Conservation (phyloP, 352 stramenopile species). For the Pythium utonaiense region DNA sequence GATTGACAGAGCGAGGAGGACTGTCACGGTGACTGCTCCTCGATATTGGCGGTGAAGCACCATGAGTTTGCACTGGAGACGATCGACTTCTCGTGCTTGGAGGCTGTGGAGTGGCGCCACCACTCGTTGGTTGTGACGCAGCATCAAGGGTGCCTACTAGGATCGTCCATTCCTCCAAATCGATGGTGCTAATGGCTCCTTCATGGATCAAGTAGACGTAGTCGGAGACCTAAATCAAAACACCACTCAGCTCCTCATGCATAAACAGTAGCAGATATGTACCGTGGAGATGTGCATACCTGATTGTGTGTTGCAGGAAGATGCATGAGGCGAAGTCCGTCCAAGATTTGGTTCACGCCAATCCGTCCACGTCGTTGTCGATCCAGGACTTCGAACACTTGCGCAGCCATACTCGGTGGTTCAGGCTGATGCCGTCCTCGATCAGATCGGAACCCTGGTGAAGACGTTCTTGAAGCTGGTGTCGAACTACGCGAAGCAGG, state of each 20-base stretch:
- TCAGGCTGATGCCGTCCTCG: neutral
- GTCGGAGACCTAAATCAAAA: constrained; percentile 47
- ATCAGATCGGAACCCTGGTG: constrained; percentile 10
- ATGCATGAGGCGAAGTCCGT: constrained; percentile 47
- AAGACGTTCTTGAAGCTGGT: constrained; percentile 14
- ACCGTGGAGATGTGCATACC: constrained; percentile 16
- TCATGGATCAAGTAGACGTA: constrained; percentile 77
- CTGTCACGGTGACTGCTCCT: constrained; percentile 2
- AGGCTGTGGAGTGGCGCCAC: neutral
- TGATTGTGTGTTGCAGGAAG: constrained; percentile 67
- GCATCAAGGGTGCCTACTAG: constrained; percentile 62
- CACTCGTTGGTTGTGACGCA: constrained; percentile 36
- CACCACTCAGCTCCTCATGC: neutral
- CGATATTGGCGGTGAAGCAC: neutral
- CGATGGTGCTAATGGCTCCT: constrained; percentile 46
- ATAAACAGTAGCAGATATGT: neutral
- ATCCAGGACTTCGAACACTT: constrained; percentile 57
- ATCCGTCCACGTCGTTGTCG: constrained; percentile 39
- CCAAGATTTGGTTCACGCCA: constrained; percentile 49
- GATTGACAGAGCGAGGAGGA: neutral
- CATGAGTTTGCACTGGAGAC: neutral
- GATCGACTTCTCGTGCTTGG: constrained; percentile 1
- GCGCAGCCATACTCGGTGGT: constrained; percentile 35
- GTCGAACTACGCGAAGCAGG: constrained; percentile 1
- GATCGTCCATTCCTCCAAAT: constrained; percentile 63